phyloP scores from a whole-genome alignment of 306 rosid species.

The Vicia sativa region DNA sequence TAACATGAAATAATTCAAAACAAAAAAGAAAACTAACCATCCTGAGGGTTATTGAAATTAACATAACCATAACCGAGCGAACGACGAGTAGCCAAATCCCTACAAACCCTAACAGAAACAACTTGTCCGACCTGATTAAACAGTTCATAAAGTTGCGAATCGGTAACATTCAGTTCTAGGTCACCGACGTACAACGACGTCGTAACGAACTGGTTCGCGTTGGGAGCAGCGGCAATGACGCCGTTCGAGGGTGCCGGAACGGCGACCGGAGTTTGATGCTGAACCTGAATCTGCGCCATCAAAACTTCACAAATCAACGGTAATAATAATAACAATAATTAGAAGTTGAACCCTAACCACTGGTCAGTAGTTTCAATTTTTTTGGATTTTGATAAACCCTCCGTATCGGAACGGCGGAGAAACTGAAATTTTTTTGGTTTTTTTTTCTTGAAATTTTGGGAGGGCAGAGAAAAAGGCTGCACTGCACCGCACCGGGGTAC shows the following conservation, averaged over 20 bases:
- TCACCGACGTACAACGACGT: constrained; percentile 77
- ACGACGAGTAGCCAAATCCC: constrained; percentile 63
- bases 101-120: constrained; percentile 71
- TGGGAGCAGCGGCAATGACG: constrained; percentile 35
- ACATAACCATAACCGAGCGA: constrained; percentile 85
- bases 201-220: constrained; percentile 51
- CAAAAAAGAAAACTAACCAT: constrained; percentile 50
- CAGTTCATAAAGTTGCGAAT: constrained; percentile 68
- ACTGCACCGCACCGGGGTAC: constrained; percentile 54
- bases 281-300: constrained; percentile 83
- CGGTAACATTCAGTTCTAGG: constrained; percentile 61
- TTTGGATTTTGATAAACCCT: constrained; percentile 49
- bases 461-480: constrained; percentile 58
- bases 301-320: background rate
- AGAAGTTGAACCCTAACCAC: constrained; percentile 38
- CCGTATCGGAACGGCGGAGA: constrained; percentile 49
- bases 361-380: background rate
- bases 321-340: background rate
- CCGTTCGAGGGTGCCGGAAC: constrained; percentile 44
- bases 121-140: constrained; percentile 68
- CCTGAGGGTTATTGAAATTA: constrained; percentile 61
- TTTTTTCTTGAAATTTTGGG: constrained; percentile 41
- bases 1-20: background rate
- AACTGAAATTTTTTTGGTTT: constrained; percentile 36
- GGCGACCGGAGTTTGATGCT: constrained; percentile 49